phyloP scores from a whole-genome alignment of 495 filamentous ascomycete species.

The Penicillium argentinense region DNA sequence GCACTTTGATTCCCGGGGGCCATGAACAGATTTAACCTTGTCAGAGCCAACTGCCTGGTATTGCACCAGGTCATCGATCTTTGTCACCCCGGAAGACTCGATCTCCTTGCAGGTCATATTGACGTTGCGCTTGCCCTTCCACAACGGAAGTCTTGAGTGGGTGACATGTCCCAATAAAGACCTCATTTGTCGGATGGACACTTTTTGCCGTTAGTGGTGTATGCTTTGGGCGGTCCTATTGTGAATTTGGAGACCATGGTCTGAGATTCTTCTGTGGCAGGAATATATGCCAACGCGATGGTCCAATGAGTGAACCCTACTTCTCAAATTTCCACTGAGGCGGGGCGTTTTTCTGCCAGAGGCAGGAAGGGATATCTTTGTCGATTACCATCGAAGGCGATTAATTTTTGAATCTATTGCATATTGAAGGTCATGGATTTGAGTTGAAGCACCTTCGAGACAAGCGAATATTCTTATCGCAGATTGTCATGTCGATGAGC shows the following conservation, averaged over 20 bases:
- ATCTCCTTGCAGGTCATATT: conserved; percentile 64
- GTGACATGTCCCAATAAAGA: conserved; percentile 63
- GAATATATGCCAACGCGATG: too few species aligned
- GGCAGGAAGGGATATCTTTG: too few species aligned
- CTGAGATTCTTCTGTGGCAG: too few species aligned
- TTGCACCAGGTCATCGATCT: conserved; percentile 66
- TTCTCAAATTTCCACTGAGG: too few species aligned
- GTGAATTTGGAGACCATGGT: conserved; percentile 13
- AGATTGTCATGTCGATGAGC: too few species aligned
- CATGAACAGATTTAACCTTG: conserved; percentile 58
- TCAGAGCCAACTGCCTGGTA: conserved; percentile 55
- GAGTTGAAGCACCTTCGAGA: too few species aligned
- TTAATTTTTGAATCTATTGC: too few species aligned
- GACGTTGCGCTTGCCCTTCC: conserved; percentile 66
- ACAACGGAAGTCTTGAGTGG: conserved; percentile 72
- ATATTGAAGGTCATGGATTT: too few species aligned
- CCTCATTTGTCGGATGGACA: conserved; percentile 55
- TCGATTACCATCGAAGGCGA: too few species aligned
- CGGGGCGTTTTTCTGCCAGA: too few species aligned
- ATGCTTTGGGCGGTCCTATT: conserved; percentile 16
- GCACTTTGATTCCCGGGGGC: conserved; percentile 41
- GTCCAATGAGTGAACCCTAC: too few species aligned
- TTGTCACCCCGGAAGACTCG: conserved; percentile 17
- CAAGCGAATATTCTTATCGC: too few species aligned
- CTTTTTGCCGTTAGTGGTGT: conserved; percentile 15